Conservation (phyloP, 345 rosid species). For the Hevea brasiliensis region DNA sequence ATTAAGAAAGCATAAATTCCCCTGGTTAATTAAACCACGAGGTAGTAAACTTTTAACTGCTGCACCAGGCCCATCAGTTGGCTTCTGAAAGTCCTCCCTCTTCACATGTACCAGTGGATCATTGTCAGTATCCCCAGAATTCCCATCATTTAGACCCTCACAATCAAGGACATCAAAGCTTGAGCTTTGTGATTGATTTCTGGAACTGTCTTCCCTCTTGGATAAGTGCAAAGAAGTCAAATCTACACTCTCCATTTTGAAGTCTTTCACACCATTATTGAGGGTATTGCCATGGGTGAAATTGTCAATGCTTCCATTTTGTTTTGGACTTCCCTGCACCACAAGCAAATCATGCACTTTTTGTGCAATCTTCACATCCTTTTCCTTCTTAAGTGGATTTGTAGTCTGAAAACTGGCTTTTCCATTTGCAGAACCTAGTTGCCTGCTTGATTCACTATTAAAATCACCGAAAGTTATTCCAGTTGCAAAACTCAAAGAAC, state of each 20-base stretch:
- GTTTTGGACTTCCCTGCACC: slow-evolving; percentile 25
- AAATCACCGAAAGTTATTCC: slow-evolving; percentile 42
- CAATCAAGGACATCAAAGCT: slow-evolving; percentile 53
- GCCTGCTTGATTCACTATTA: slow-evolving; percentile 33
- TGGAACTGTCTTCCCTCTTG: slow-evolving; percentile 42
- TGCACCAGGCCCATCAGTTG: slow-evolving; percentile 36
- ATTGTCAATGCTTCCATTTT: slow-evolving; percentile 47
- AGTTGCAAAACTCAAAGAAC: slow-evolving; percentile 44
- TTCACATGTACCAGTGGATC: slow-evolving; percentile 27
- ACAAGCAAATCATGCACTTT: slow-evolving; percentile 23
- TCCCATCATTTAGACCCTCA: slow-evolving; percentile 23
- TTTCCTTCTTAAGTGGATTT: slow-evolving; percentile 32
- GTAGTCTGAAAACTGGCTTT: slow-evolving; percentile 36
- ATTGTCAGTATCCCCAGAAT: slow-evolving; percentile 26
- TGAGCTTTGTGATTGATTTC: slow-evolving; percentile 38
- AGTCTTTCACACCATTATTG: slow-evolving; percentile 47
- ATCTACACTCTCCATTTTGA: slow-evolving; percentile 32
- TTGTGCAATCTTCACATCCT: slow-evolving; percentile 22
- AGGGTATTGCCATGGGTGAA: slow-evolving; percentile 16
- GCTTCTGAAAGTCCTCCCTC: slow-evolving; percentile 33
- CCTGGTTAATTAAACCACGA: slow-evolving; percentile 79
- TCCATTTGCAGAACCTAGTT: slow-evolving; percentile 34
- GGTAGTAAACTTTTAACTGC: slow-evolving; percentile 49
- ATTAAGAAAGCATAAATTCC: slow-evolving; percentile 90
- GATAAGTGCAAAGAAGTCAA: slow-evolving; percentile 31